Conservation (phyloP, 306 rosid species). For the Ceratonia siliqua region DNA sequence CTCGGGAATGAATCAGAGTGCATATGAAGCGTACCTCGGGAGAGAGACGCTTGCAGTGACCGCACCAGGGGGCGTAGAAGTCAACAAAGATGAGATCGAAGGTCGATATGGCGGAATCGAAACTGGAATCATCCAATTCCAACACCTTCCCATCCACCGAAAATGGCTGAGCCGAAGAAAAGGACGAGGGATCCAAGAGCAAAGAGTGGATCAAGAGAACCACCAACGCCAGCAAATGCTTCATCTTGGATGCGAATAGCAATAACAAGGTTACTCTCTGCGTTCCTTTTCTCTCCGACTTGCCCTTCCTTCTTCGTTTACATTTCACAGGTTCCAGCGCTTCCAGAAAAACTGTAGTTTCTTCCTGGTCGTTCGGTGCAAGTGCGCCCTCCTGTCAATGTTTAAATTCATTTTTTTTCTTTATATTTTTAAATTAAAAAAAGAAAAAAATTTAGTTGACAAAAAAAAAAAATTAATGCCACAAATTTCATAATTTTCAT, state of each 20-base stretch:
- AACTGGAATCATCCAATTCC: constrained; percentile 83
- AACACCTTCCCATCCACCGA: constrained; percentile 77
- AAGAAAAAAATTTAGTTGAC: too few species aligned
- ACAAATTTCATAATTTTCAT: too few species aligned
- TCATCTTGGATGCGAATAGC: constrained; percentile 39
- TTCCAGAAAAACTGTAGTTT: too few species aligned
- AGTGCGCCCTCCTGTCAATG: too few species aligned
- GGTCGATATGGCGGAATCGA: constrained; percentile 77
- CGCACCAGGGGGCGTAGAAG: constrained; percentile 98
- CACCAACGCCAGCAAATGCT: neutral
- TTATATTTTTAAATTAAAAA: too few species aligned
- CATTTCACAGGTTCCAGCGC: neutral
- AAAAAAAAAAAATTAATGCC: too few species aligned
- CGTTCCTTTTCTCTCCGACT: neutral
- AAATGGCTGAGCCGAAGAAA: constrained; percentile 41
- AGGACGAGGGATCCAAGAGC: neutral
- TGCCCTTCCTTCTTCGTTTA: neutral
- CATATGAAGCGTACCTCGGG: constrained; percentile 63
- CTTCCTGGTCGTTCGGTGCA: too few species aligned
- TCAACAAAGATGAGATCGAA: constrained; percentile 83
- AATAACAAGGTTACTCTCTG: neutral
- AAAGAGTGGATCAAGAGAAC: constrained; percentile 32
- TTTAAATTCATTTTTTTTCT: too few species aligned
- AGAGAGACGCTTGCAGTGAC: constrained; percentile 97
- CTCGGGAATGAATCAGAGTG: neutral